phyloP scores from a whole-genome alignment of 208 protist species.

The Leishmania turanica region DNA sequence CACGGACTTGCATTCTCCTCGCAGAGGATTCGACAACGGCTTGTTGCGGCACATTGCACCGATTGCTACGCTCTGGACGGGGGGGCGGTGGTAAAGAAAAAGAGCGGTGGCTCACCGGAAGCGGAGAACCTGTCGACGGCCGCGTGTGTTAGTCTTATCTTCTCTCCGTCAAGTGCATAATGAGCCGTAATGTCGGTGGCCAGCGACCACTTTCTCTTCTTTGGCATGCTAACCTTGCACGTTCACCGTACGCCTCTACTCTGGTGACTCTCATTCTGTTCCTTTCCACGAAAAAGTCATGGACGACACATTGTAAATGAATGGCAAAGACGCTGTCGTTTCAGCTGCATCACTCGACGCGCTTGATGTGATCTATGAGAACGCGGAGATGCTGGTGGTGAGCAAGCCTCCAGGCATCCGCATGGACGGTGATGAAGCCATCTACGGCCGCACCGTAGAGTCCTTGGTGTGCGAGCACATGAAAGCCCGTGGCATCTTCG shows the following conservation, averaged over 20 bases:
- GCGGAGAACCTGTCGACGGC: background rate
- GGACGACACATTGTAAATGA: background rate
- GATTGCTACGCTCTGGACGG: background rate
- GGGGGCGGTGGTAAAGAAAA: background rate
- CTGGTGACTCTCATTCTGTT: no score
- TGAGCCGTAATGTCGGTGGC: background rate
- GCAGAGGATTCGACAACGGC: background rate
- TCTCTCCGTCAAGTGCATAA: background rate
- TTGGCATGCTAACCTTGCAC: background rate
- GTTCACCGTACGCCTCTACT: background rate
- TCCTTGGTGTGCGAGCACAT: slow-evolving; percentile 52
- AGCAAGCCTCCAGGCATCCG: slow-evolving; percentile 86
- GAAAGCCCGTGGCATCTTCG: slow-evolving; percentile 33
- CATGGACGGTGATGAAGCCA: slow-evolving; percentile 68
- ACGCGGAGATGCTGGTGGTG: slow-evolving; percentile 80
- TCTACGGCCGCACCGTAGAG: slow-evolving; percentile 48
- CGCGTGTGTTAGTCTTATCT: background rate
- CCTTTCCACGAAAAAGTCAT: background rate
- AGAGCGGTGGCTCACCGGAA: background rate
- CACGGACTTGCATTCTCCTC: background rate
- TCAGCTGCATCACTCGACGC: background rate
- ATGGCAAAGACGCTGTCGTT: background rate
- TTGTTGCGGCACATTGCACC: background rate
- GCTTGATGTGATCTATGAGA: slow-evolving; percentile 57
- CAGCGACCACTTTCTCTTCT: background rate